Evolutionary conservation across 176 grass and related monocot species (phyloP).

Genomic region (Bonia amplexicaulis): DNA sequence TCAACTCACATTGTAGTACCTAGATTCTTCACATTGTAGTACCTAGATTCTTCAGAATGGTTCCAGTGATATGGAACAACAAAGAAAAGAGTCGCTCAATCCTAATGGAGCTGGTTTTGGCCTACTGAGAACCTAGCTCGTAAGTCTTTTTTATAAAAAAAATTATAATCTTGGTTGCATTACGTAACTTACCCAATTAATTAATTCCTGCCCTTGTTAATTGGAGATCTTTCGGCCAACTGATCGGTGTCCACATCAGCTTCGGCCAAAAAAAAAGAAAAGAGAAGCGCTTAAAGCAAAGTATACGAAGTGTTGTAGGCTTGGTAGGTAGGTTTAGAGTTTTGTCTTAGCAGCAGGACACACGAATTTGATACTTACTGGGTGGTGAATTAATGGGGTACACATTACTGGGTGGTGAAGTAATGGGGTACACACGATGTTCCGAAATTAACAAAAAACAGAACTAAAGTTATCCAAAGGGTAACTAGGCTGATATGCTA

Average conservation of each 20-base stretch:
- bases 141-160: too few species aligned
- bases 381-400: too few species aligned
- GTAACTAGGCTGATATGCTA: neutral
- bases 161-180: neutral
- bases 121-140: neutral
- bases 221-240: too few species aligned
- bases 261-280: neutral
- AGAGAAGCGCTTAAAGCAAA: neutral
- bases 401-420: too few species aligned
- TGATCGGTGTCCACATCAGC: neutral
- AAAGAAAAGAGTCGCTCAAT: neutral
- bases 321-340: neutral
- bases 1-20: neutral
- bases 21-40: too few species aligned
- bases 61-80: neutral
- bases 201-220: neutral
- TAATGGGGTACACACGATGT: neutral
- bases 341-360: neutral
- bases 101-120: neutral
- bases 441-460: neutral
- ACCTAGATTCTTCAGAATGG: neutral
- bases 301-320: neutral
- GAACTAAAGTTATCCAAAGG: neutral
- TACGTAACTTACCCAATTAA: neutral
- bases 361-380: neutral